Percentiles rank a stretch among this genome's conserved stretches.
Conservation (phyloP, 2,329 filamentous ascomycete species). For the Fusarium sp. region DNA sequence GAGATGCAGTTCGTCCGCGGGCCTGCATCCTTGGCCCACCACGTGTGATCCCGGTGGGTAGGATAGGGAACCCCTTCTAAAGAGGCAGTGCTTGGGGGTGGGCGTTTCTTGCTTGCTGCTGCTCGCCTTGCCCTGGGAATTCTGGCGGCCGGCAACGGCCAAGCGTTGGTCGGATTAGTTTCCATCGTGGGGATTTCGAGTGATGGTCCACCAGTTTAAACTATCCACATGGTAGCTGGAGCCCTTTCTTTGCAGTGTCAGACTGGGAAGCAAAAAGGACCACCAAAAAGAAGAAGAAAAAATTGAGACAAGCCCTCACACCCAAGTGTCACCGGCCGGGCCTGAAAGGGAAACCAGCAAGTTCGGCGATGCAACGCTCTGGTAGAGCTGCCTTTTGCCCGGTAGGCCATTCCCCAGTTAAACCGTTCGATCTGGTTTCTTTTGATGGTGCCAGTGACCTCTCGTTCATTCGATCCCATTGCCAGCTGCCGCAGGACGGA, state of each 20-base stretch:
- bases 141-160: conserved; percentile 6
- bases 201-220: conserved; percentile 3
- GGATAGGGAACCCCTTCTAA: conserved; percentile 9
- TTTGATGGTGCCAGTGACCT: conserved; percentile 32
- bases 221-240: conserved; percentile 5
- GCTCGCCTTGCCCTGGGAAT: conserved; percentile 10
- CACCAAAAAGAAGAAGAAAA: conserved; percentile 15
- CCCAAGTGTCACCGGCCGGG: conserved; percentile 18
- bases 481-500: conserved; percentile 1
- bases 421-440: conserved; percentile 39
- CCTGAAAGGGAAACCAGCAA: conserved; percentile 31
- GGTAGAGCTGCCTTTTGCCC: conserved; percentile 11
- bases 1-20: conserved; percentile 40
- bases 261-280: not conserved
- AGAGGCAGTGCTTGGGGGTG: not conserved
- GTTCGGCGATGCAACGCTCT: conserved; percentile 27
- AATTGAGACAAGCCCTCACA: conserved; percentile 13
- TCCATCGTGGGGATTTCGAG: conserved; percentile 23
- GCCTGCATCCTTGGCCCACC: conserved; percentile 42
- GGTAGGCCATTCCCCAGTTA: conserved; percentile 27
- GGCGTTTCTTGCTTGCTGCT: conserved; percentile 2
- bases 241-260: not conserved
- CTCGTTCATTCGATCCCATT: not conserved
- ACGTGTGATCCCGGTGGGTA: conserved; percentile 39
- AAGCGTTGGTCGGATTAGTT: conserved; percentile 12